These are phyloP conservation scores for Neurospora sp. DNA, from an alignment of 495 filamentous ascomycete species.

Conservation along the genomic window DNA sequence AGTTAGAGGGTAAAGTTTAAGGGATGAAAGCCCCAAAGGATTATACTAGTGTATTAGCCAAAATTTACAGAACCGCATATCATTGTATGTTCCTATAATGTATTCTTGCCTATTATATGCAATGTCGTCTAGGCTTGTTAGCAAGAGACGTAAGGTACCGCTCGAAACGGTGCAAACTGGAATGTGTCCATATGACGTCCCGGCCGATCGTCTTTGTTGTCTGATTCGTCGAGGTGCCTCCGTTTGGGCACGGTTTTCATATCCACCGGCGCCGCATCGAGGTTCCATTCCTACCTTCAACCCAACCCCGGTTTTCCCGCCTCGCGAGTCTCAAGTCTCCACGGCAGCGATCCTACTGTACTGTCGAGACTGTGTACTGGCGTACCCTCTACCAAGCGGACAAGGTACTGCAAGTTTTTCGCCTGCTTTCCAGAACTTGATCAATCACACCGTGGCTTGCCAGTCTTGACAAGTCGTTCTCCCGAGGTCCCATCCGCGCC, in stretches of 20 bases:
- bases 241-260: background rate
- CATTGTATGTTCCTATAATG: background rate
- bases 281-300: background rate
- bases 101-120: background rate
- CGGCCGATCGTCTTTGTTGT: background rate
- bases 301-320: background rate
- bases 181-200: background rate
- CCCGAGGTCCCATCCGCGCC: background rate
- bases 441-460: background rate
- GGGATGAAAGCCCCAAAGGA: background rate
- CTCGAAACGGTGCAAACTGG: background rate
- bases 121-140: background rate
- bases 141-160: background rate
- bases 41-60: background rate
- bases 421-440: background rate
- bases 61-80: background rate
- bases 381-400: background rate
- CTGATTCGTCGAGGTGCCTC: background rate
- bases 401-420: background rate
- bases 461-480: background rate
- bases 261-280: background rate
- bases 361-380: background rate
- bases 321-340: background rate
- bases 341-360: background rate
- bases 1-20: background rate